A percentile compares a stretch with the other conserved stretches of the same genome.
phyloP scores from a whole-genome alignment of 2,329 filamentous ascomycete genomes.

The Penicillium fuscoglaucum region DNA sequence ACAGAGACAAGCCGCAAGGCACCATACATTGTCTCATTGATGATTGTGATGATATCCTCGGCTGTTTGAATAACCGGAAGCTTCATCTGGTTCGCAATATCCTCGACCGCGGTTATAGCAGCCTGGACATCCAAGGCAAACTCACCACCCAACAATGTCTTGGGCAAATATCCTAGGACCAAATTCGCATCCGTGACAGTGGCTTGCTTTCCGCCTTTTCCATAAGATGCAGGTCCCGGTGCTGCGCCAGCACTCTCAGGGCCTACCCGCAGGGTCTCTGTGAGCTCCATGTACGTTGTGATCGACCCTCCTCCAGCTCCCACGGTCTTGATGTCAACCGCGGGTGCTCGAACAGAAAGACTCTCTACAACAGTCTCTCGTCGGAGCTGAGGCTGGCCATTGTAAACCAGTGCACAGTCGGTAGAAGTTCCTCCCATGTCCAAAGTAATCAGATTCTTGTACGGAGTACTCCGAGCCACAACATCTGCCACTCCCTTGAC shows the following conservation, averaged over 20 bases:
- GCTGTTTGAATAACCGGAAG: conserved; percentile 46
- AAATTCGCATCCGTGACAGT: conserved; percentile 55
- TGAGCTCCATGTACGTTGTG: conserved; percentile 50
- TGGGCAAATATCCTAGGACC: conserved; percentile 50
- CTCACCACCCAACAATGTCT: conserved; percentile 48
- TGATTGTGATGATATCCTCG: conserved; percentile 51
- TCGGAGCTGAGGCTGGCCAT: conserved; percentile 47
- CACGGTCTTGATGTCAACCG: conserved; percentile 52
- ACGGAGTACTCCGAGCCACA: conserved; percentile 48
- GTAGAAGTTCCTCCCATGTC: conserved; percentile 56
- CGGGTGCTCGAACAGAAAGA: conserved; percentile 49
- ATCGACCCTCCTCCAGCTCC: conserved; percentile 54
- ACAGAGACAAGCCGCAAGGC: conserved; percentile 53
- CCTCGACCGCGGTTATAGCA: conserved; percentile 44
- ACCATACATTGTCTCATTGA: conserved; percentile 55
- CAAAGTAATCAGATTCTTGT: conserved; percentile 52
- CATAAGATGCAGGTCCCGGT: conserved; percentile 53
- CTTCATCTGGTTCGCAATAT: conserved; percentile 50
- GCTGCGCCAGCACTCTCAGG: conserved; percentile 52
- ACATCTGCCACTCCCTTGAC: conserved; percentile 51
- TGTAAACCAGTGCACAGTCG: conserved; percentile 49
- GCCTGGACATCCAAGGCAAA: conserved; percentile 49
- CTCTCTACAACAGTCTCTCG: conserved; percentile 49
- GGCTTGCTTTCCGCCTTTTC: conserved; percentile 47
- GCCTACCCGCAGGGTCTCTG: conserved; percentile 51